Conservation (phyloP, 805 yeast species). For the Teunomyces aglyptinius region DNA sequence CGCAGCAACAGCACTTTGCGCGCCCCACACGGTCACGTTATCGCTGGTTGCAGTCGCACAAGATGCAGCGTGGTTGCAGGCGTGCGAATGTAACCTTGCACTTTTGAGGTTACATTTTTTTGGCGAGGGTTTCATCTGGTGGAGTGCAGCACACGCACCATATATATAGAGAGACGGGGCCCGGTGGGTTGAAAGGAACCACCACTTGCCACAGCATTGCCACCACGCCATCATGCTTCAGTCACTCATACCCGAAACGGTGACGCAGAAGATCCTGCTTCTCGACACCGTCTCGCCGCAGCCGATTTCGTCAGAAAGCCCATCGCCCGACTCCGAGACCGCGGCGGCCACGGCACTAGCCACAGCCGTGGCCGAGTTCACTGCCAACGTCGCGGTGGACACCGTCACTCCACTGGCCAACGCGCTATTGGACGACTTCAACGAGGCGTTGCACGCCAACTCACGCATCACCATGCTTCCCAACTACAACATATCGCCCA, state of each 20-base stretch:
- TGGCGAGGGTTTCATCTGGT: background rate
- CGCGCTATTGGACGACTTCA: constrained; percentile 19
- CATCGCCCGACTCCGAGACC: constrained; percentile 1
- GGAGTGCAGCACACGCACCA: background rate
- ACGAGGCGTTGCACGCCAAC: constrained; percentile 26
- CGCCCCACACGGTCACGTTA: background rate
- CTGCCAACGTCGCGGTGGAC: constrained; percentile 8
- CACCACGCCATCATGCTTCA: constrained; percentile 3
- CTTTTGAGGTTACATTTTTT: constrained; percentile 3
- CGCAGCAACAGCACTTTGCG: too few species aligned
- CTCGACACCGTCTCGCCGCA: background rate
- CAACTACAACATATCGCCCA: constrained; percentile 35
- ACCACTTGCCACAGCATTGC: too few species aligned
- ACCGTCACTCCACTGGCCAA: constrained; percentile 11
- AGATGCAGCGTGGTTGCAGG: background rate
- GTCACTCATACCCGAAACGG: constrained; percentile 3
- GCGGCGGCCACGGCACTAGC: background rate
- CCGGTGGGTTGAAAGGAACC: background rate
- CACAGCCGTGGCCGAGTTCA: constrained; percentile 6
- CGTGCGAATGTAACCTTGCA: background rate
- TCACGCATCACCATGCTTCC: constrained; percentile 40
- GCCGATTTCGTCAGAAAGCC: background rate
- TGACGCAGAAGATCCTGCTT: background rate
- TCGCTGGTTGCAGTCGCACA: background rate
- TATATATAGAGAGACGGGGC: constrained; percentile 4